These are phyloP conservation scores for Cryptosporidium baileyi DNA, from an alignment of 169 alveolate species.

Conservation along the genomic window DNA sequence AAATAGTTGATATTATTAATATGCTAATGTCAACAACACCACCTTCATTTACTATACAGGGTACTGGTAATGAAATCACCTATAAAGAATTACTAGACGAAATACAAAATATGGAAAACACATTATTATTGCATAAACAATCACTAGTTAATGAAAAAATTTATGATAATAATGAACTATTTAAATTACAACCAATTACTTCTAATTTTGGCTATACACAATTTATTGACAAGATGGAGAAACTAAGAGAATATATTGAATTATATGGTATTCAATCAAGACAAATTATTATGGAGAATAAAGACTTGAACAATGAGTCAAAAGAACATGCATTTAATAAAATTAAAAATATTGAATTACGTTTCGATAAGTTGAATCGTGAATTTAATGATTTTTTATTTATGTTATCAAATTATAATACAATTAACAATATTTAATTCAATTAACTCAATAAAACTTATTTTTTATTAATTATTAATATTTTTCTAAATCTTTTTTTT, in stretches of 20 bases:
- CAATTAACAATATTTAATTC: no score
- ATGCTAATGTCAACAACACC: conserved; percentile 56
- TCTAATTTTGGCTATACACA: conserved; percentile 15
- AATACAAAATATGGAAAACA: conserved; percentile 41
- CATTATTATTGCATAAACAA: background rate
- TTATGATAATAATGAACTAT: background rate
- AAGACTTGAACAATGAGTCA: background rate
- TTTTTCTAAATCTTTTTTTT: background rate
- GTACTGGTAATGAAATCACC: conserved; percentile 44
- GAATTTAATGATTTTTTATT: conserved; percentile 38
- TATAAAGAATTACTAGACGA: conserved; percentile 35
- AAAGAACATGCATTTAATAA: conserved; percentile 41
- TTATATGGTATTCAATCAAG: conserved; percentile 22
- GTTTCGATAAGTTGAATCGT: conserved; percentile 36
- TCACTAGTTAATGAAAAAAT: background rate
- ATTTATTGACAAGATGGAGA: conserved; percentile 39
- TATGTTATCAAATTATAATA: no score
- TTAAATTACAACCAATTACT: conserved; percentile 11
- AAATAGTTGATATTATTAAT: conserved; percentile 39
- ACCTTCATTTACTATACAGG: conserved; percentile 64
- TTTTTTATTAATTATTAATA: background rate
- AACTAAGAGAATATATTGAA: conserved; percentile 40
- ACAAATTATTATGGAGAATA: conserved; percentile 15
- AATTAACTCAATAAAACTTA: no score
- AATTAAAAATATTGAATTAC: conserved; percentile 4